Percentiles rank a stretch among this genome's conserved stretches.
phyloP scores from a whole-genome alignment of 192 early-diverging fungal genomes.

The Dissophora globulifera region DNA sequence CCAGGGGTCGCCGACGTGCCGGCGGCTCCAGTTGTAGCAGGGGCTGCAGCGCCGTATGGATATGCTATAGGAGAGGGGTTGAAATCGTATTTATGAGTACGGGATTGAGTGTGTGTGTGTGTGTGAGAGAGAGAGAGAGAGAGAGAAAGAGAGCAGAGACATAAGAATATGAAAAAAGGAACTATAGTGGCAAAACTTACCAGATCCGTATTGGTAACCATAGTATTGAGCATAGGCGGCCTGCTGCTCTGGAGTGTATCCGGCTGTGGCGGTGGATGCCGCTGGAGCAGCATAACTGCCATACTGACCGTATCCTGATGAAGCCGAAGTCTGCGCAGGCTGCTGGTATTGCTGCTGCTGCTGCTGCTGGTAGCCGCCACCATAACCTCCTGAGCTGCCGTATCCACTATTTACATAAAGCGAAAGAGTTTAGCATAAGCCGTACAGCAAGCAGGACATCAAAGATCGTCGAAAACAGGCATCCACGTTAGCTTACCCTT shows the following conservation, averaged over 20 bases:
- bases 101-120: background rate
- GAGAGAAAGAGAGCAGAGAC: background rate
- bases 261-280: constrained; percentile 18
- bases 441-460: no score
- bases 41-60: constrained; percentile 13
- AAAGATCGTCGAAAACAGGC: no score
- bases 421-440: background rate
- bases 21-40: constrained; percentile 3
- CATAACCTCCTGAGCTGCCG: constrained; percentile 31
- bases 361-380: constrained; percentile 40
- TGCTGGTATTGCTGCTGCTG: constrained; percentile 40
- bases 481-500: constrained; percentile 42
- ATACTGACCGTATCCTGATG: constrained; percentile 41
- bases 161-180: background rate
- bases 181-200: constrained; percentile 10
- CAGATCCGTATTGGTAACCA: constrained; percentile 35
- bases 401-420: constrained; percentile 34
- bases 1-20: constrained; percentile 16
- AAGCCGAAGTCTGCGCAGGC: constrained; percentile 12
- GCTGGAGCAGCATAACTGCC: constrained; percentile 41
- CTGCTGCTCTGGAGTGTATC: constrained; percentile 52
- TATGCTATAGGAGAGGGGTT: background rate
- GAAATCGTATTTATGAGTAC: no score
- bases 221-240: constrained; percentile 55
- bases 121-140: no score